phyloP scores from a whole-genome alignment of 2,329 filamentous ascomycete genomes.

The Colletotrichum magnum region DNA sequence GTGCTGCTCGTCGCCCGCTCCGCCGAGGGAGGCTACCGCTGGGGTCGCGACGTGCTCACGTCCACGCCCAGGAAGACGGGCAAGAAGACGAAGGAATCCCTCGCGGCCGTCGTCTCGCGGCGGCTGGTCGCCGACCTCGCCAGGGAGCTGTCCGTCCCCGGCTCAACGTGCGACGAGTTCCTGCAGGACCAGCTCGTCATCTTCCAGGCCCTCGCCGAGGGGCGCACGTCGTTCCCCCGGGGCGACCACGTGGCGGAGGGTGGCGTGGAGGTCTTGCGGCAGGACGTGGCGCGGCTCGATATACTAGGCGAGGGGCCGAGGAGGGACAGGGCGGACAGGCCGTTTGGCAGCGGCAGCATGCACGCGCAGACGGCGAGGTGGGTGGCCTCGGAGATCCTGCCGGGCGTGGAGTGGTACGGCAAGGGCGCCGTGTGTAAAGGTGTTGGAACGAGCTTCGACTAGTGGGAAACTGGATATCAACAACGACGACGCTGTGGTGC shows the following conservation, averaged over 20 bases:
- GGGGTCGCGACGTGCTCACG: slow-evolving; percentile 63
- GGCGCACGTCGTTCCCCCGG: slow-evolving; percentile 62
- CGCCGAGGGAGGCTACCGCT: slow-evolving; percentile 55
- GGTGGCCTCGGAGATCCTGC: slow-evolving; percentile 68
- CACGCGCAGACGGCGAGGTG: slow-evolving; percentile 74
- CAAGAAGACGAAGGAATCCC: slow-evolving; percentile 44
- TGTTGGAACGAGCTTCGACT: slow-evolving; percentile 48
- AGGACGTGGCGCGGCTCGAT: slow-evolving; percentile 49
- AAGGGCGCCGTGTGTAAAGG: slow-evolving; percentile 66
- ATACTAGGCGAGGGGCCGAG: slow-evolving; percentile 47
- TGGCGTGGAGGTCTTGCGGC: slow-evolving; percentile 43
- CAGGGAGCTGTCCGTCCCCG: slow-evolving; percentile 53
- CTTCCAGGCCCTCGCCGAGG: slow-evolving; percentile 71
- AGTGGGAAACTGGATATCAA: slow-evolving; percentile 9
- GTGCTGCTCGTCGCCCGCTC: slow-evolving; percentile 70
- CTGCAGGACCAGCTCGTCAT: slow-evolving; percentile 74
- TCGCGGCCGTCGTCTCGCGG: slow-evolving; percentile 58
- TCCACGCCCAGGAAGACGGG: slow-evolving; percentile 57
- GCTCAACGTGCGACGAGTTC: slow-evolving; percentile 63
- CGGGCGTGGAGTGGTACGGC: slow-evolving; percentile 64
- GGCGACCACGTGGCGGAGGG: background rate
- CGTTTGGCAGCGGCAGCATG: slow-evolving; percentile 69
- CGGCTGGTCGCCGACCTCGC: slow-evolving; percentile 63
- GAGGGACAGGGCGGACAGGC: slow-evolving; percentile 61
- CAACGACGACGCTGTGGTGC: slow-evolving; percentile 1